Conservation (phyloP, 306 rosid species). For the Citrullus mucosospermus region DNA sequence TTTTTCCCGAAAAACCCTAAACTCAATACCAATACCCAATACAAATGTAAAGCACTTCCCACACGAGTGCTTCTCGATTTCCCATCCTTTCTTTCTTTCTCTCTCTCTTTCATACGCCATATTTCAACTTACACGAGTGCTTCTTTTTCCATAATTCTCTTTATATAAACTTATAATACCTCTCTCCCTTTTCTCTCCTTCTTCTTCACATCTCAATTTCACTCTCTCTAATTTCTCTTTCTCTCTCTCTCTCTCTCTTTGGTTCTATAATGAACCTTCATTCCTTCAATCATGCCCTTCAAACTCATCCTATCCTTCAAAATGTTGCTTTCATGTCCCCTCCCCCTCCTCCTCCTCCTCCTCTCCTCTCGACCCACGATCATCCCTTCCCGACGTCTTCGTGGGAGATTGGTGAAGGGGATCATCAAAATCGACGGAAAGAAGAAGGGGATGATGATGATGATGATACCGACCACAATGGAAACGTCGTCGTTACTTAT, state of each 20-base stretch:
- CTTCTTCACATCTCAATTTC: neutral
- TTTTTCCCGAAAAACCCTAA: constrained; percentile 25
- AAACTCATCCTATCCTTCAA: neutral
- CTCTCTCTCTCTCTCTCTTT: neutral
- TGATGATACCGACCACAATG: neutral
- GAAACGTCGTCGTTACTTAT: neutral
- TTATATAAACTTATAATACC: neutral
- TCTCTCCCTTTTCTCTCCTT: neutral
- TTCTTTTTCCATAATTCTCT: neutral
- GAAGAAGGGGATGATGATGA: constrained; percentile 18
- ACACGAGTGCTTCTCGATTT: constrained; percentile 81
- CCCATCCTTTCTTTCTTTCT: neutral
- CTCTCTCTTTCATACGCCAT: neutral
- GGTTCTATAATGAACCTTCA: constrained; percentile 21
- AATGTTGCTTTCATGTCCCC: constrained; percentile 2
- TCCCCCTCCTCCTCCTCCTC: constrained; percentile 8
- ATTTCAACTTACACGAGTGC: neutral
- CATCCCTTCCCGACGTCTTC: neutral
- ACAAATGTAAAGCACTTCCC: constrained; percentile 16
- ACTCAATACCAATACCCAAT: constrained; percentile 14
- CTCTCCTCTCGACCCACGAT: neutral
- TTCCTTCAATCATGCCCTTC: constrained; percentile 15
- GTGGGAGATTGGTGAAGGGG: neutral
- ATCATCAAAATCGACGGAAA: constrained; percentile 3
- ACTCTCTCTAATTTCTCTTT: neutral